Conservation (phyloP, 768 basidiomycete species). For the Phylloporus arenicola region DNA sequence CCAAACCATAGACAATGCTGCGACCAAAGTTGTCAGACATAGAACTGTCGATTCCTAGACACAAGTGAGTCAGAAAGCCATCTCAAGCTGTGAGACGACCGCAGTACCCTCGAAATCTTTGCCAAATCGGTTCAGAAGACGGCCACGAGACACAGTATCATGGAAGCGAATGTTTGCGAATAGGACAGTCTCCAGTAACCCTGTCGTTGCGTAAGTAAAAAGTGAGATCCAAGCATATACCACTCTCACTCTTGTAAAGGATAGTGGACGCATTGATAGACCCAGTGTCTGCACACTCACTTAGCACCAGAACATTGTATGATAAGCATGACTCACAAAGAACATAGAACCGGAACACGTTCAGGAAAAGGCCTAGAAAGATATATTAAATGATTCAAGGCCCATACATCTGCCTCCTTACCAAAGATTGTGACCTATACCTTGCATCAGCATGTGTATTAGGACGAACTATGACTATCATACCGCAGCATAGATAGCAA, state of each 20-base stretch:
- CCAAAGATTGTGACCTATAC: slow-evolving; percentile 35
- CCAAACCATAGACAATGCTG: slow-evolving; percentile 66
- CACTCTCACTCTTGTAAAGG: slow-evolving; percentile 59
- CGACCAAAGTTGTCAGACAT: slow-evolving; percentile 84
- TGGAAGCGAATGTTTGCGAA: slow-evolving; percentile 92
- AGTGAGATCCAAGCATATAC: background rate
- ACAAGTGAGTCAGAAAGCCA: slow-evolving; percentile 10
- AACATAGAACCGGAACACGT: slow-evolving; percentile 62
- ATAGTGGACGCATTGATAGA: slow-evolving; percentile 77
- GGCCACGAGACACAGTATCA: slow-evolving; percentile 84
- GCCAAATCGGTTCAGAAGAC: slow-evolving; percentile 77
- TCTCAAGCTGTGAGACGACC: background rate
- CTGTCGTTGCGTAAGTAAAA: slow-evolving; percentile 22
- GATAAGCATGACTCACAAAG: slow-evolving; percentile 49
- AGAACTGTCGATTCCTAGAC: slow-evolving; percentile 69
- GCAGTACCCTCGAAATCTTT: slow-evolving; percentile 77
- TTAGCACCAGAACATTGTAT: slow-evolving; percentile 1
- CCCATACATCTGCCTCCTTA: slow-evolving; percentile 9
- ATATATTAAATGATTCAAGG: slow-evolving; percentile 10
- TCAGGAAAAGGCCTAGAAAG: slow-evolving; percentile 45
- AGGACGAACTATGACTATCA: slow-evolving; percentile 11
- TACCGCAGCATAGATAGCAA: slow-evolving; percentile 62
- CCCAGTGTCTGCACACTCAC: slow-evolving; percentile 47
- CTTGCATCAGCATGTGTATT: slow-evolving; percentile 18
- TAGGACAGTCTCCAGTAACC: slow-evolving; percentile 70